Evolutionary conservation across 176 grass and related monocot genomes (phyloP).

Genomic region (Cenchrus fungigraminus): DNA sequence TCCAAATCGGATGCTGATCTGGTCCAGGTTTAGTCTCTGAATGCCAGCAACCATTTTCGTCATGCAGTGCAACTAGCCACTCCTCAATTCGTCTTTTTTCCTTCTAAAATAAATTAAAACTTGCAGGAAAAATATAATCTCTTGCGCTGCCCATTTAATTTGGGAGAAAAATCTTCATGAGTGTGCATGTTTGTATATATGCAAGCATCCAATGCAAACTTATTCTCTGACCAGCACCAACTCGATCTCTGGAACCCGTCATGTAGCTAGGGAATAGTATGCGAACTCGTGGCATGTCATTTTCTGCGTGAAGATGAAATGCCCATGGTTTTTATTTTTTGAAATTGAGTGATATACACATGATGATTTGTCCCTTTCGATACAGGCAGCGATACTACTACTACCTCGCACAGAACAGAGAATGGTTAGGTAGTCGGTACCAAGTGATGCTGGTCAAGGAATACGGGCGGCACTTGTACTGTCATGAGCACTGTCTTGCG

Average conservation of each 20-base stretch:
- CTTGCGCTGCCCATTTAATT: too few species aligned
- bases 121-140: too few species aligned
- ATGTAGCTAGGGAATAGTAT: not conserved
- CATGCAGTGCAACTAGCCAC: not conserved
- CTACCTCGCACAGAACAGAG: not conserved
- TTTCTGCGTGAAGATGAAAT: not conserved
- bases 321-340: too few species aligned
- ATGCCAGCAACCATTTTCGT: conserved; percentile 15
- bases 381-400: not conserved
- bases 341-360: not conserved
- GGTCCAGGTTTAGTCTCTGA: conserved; percentile 18
- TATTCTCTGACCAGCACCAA: not conserved
- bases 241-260: not conserved
- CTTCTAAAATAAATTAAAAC: too few species aligned
- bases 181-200: not conserved
- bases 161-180: not conserved
- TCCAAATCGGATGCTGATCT: conserved; percentile 4
- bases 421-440: not conserved
- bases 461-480: not conserved
- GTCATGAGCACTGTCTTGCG: not conserved
- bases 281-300: not conserved
- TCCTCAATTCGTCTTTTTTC: not conserved
- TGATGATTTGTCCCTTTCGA: not conserved
- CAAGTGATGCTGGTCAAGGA: not conserved
- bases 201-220: not conserved